These are phyloP conservation scores for Hymenoscyphus fructigenus DNA, from an alignment of 2,329 filamentous ascomycete genomes.

Conservation along the genomic window DNA sequence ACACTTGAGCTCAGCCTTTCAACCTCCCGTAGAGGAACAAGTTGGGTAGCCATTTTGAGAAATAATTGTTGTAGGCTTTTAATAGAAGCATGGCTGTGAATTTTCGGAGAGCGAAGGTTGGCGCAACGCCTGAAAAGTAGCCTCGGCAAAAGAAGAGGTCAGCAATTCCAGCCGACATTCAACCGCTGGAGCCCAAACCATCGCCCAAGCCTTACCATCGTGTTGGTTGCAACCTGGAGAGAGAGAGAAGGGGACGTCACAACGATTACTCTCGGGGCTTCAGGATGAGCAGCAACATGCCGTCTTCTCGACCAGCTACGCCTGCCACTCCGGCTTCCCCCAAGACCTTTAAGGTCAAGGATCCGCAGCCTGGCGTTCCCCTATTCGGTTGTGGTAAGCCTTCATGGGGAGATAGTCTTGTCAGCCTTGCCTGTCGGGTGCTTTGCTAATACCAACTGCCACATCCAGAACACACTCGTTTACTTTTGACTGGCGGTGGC, in stretches of 20 bases:
- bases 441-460: slow-evolving; percentile 19
- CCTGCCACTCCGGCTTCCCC: slow-evolving; percentile 31
- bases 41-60: slow-evolving; percentile 34
- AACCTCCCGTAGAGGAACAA: slow-evolving; percentile 59
- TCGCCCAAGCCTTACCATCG: slow-evolving; percentile 5
- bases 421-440: slow-evolving; percentile 18
- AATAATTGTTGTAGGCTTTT: not conserved
- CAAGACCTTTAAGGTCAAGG: slow-evolving; percentile 51
- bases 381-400: slow-evolving; percentile 63
- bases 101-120: not conserved
- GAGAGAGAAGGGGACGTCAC: slow-evolving; percentile 4
- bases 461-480: slow-evolving; percentile 66
- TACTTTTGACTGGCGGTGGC: slow-evolving; percentile 60
- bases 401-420: slow-evolving; percentile 10
- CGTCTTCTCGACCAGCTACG: slow-evolving; percentile 33
- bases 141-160: slow-evolving; percentile 3
- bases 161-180: not conserved
- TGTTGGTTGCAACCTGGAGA: slow-evolving; percentile 1
- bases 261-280: slow-evolving; percentile 1
- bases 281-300: slow-evolving; percentile 27
- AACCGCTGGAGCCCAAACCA: not conserved
- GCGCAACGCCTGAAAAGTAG: not conserved
- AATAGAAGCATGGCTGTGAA: not conserved
- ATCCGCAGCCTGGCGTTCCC: slow-evolving; percentile 56
- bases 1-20: slow-evolving; percentile 75